Percentiles rank a stretch among this genome's conserved stretches.
Conservation (phyloP, 768 basidiomycete genomes). For the Lactarius tabidus region DNA sequence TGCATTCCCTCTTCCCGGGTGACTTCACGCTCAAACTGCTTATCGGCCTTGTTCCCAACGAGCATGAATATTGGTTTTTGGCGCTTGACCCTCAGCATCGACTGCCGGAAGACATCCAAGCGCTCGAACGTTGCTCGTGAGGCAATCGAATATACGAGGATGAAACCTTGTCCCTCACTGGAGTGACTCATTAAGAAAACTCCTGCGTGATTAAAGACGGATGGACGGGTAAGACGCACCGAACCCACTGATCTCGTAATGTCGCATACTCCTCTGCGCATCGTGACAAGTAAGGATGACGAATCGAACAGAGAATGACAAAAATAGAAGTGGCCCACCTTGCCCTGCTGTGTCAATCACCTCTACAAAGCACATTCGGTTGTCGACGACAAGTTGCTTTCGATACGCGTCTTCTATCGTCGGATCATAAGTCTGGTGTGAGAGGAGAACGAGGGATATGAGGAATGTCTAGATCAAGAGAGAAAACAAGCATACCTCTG, state of each 20-base stretch:
- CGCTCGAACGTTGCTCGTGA: conserved; percentile 91
- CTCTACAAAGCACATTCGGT: conserved; percentile 92
- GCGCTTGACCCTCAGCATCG: conserved; percentile 85
- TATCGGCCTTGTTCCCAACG: conserved; percentile 95
- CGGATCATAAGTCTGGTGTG: conserved; percentile 84
- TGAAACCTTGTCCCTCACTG: conserved; percentile 97
- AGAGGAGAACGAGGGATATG: conserved; percentile 4
- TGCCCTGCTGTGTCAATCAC: conserved; percentile 98
- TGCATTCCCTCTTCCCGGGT: conserved; percentile 83
- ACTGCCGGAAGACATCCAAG: conserved; percentile 84
- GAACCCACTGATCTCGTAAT: conserved; percentile 95
- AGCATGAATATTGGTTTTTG: conserved; percentile 86
- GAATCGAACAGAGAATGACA: conserved; percentile 10
- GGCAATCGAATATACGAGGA: conserved; percentile 94
- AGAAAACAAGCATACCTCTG: conserved; percentile 48
- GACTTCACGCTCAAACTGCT: conserved; percentile 86
- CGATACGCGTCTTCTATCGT: conserved; percentile 98
- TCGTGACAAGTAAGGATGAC: conserved; percentile 26
- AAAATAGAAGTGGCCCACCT: conserved; percentile 49
- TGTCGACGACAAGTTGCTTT: conserved; percentile 92
- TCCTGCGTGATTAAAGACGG: conserved; percentile 14
- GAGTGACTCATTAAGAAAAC: conserved; percentile 19
- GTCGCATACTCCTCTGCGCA: conserved; percentile 91
- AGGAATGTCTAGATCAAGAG: conserved; percentile 20
- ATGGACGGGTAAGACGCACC: conserved; percentile 49